Base-by-base conservation (phyloP, 108 stramenopile genomes). In the Pseudonitzschia delicatissima region DNA sequence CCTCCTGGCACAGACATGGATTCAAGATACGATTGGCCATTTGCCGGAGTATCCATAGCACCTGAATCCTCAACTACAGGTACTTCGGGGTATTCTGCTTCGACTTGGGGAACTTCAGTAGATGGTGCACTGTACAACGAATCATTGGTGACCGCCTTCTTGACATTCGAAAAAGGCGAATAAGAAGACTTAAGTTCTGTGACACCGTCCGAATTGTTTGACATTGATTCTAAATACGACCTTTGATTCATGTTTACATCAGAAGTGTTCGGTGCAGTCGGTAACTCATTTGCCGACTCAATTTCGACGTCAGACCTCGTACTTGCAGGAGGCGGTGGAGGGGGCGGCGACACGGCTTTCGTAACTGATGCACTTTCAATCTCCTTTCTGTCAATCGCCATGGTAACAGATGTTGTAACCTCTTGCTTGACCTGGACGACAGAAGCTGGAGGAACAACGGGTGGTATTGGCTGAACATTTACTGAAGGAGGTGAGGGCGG, bases 161-260 rank as follows among this genome's bases (percentile, higher is more conserved):
- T 55, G 3, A 29, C 11, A 61, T 26, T 61, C 8, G 39, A 21
- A 40, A 61, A 61, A 0, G 59, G 59, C 9, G 59, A 61, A 42
- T 36, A 61, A 2, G 59, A 61, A 29, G 40, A n/a, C 32, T 61
- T 61, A 8, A 36, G 32, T 12, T n/a, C 32, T 33, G 25, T 18
- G 2, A 15, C 25, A 23, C 6, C 35, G 39, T 4, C 20, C 6
- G 39, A 39, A 21, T 13, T 28, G 7, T 17, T 26, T 7, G 39
- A 39, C 59, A 61, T 42, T 2, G 59, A 42, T 40, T 61, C 59
- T 13, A 61, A 61, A 36, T 61, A 61, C 0, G 59, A 61, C 21
- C 35, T 37, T 12, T 12, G 12, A 26, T 61, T 61, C 21, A 6
- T 17, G 25, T 55, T 55, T 11, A 32, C 53, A 27, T 55, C 31